These are phyloP conservation scores for Acacia crassicarpa DNA, from an alignment of 306 rosid genomes.

Conservation along the genomic window DNA sequence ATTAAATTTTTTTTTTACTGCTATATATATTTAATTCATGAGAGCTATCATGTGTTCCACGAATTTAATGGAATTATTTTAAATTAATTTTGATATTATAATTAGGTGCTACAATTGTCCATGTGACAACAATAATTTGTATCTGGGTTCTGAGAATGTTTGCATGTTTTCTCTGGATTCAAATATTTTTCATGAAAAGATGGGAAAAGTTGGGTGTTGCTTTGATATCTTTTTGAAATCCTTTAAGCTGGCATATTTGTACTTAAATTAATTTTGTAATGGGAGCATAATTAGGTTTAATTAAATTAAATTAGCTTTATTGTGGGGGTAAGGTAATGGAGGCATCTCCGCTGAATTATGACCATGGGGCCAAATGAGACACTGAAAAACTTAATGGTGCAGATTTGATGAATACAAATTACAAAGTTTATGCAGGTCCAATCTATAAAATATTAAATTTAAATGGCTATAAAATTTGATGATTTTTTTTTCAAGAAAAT, in stretches of 20 bases:
- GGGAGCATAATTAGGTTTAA: slow-evolving; percentile 29
- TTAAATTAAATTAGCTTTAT: slow-evolving; percentile 34
- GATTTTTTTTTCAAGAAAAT: too few species aligned
- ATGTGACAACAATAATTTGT: background rate
- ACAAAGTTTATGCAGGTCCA: background rate
- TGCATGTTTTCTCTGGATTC: slow-evolving; percentile 22
- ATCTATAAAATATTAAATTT: background rate
- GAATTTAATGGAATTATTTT: slow-evolving; percentile 1
- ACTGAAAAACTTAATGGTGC: slow-evolving; percentile 47
- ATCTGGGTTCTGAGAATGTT: background rate
- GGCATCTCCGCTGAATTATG: slow-evolving; percentile 35
- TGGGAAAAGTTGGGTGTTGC: slow-evolving; percentile 28
- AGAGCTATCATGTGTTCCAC: background rate
- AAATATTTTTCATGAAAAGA: slow-evolving; percentile 35
- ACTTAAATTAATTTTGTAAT: slow-evolving; percentile 33
- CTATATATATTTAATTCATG: background rate
- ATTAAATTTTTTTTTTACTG: background rate
- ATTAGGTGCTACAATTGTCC: background rate
- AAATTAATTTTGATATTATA: background rate
- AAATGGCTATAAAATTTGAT: background rate
- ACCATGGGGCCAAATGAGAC: slow-evolving; percentile 46
- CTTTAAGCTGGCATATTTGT: slow-evolving; percentile 47
- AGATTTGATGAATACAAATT: slow-evolving; percentile 22
- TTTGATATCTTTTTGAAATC: slow-evolving; percentile 24
- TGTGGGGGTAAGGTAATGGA: slow-evolving; percentile 1